Evolutionary conservation across 108 stramenopile species (phyloP).

Genomic region (Discostella pseudostelligera): DNA sequence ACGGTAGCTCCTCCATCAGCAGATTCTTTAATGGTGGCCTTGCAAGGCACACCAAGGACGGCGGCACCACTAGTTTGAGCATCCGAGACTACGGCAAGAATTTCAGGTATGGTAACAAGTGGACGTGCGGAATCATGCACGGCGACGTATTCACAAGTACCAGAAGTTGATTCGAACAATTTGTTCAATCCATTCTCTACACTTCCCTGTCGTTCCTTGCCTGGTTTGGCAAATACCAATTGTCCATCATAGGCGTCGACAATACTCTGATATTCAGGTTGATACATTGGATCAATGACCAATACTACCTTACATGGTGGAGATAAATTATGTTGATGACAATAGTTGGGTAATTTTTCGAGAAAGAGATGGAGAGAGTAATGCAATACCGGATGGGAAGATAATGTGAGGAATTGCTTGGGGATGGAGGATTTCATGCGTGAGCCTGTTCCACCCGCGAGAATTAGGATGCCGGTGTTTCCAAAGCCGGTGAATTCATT

Average conservation of each 20-base stretch:
- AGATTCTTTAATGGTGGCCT: constrained; percentile 94
- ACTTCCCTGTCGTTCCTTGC: constrained; percentile 89
- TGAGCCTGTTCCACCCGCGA: constrained; percentile 93
- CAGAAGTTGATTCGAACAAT: constrained; percentile 48
- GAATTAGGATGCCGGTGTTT: constrained; percentile 85
- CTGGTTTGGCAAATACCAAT: constrained; percentile 90
- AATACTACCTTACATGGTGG: constrained; percentile 74
- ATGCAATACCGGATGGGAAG: constrained; percentile 80
- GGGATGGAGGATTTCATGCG: constrained; percentile 93
- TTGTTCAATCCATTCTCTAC: constrained; percentile 86
- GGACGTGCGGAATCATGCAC: constrained; percentile 94
- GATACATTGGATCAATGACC: constrained; percentile 89
- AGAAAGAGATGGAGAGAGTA: constrained; percentile 91
- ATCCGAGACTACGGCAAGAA: constrained; percentile 71
- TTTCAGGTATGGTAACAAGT: constrained; percentile 82
- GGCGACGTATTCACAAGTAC: constrained; percentile 63
- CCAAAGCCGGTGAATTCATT: constrained; percentile 38
- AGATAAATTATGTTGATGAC: constrained; percentile 18
- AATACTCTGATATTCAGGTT: constrained; percentile 75
- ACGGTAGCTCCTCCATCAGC: constrained; percentile 78
- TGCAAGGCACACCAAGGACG: constrained; percentile 94
- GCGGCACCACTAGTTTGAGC: constrained; percentile 84
- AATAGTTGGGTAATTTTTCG: constrained; percentile 54
- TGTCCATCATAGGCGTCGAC: constrained; percentile 56
- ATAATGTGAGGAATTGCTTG: constrained; percentile 88